Percentiles rank a stretch among this genome's conserved stretches.
Conservation (phyloP, 768 basidiomycete species). For the Stropharia rugosoannulata region DNA sequence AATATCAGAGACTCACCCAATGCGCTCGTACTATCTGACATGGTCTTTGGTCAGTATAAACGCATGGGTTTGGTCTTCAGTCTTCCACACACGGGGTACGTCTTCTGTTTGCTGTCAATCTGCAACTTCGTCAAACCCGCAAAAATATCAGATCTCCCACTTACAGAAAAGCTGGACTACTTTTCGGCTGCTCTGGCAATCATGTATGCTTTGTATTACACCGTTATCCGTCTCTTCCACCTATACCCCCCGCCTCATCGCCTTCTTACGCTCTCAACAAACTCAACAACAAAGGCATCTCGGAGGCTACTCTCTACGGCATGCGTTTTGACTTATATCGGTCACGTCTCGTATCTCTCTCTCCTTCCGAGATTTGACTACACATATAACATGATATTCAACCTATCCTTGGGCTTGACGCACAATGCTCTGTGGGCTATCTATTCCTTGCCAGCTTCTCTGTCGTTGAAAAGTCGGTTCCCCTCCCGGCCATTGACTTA, state of each 20-base stretch:
- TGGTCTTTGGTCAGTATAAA: constrained; percentile 79
- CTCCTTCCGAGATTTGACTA: constrained; percentile 86
- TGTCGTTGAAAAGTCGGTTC: constrained; percentile 53
- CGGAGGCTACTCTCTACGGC: constrained; percentile 44
- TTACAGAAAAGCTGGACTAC: constrained; percentile 92
- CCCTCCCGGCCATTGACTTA: constrained; percentile 54
- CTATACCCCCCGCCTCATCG: constrained; percentile 51
- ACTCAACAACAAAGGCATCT: constrained; percentile 20
- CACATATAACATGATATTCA: constrained; percentile 89
- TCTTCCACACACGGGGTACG: constrained; percentile 93
- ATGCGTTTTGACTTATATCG: constrained; percentile 56
- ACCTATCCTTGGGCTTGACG: constrained; percentile 66
- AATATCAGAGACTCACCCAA: constrained; percentile 60
- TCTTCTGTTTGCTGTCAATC: not conserved
- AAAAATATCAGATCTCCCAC: constrained; percentile 60
- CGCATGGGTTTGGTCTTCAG: constrained; percentile 88
- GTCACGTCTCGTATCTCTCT: constrained; percentile 79
- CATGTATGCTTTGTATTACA: constrained; percentile 76
- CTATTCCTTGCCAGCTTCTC: constrained; percentile 58
- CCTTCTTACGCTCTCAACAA: constrained; percentile 22
- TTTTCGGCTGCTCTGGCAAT: constrained; percentile 91
- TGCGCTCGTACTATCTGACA: constrained; percentile 62
- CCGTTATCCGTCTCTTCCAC: constrained; percentile 74
- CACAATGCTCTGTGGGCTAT: constrained; percentile 84
- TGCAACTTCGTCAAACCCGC: not conserved